Conservation (phyloP, 2,329 filamentous ascomycete species). For the Didymella arachidicola region DNA sequence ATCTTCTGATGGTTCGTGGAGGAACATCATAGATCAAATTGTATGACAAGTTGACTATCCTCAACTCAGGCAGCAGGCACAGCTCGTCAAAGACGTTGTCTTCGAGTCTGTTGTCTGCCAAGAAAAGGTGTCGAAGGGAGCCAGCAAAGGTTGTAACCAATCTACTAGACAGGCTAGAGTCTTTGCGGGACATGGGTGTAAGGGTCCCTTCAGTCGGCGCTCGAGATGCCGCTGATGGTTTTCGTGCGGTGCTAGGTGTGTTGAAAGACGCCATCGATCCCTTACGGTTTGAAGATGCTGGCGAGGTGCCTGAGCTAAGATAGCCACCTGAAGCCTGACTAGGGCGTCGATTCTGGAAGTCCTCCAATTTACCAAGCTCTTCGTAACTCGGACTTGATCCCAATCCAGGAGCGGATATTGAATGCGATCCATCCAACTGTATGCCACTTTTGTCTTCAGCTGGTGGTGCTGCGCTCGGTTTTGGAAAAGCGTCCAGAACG, state of each 20-base stretch:
- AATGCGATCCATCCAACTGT: conserved; percentile 54
- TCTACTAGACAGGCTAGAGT: conserved; percentile 83
- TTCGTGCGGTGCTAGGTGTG: conserved; percentile 61
- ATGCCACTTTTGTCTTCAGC: conserved; percentile 41
- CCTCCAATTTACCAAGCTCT: conserved; percentile 73
- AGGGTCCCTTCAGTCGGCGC: conserved; percentile 65
- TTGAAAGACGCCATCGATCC: conserved; percentile 83
- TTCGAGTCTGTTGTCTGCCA: conserved; percentile 92
- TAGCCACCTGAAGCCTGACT: conserved; percentile 81
- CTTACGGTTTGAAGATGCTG: conserved; percentile 72
- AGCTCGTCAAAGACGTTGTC: conserved; percentile 96
- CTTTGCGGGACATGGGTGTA: conserved; percentile 74
- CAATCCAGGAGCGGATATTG: conserved; percentile 54
- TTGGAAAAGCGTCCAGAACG: conserved; percentile 88
- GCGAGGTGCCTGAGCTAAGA: conserved; percentile 80
- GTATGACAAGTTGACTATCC: conserved; percentile 91
- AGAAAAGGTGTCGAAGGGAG: conserved; percentile 81
- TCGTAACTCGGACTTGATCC: conserved; percentile 74
- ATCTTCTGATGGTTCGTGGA: conserved; percentile 83
- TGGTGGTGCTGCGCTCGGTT: conserved; percentile 76
- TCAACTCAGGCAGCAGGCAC: conserved; percentile 79
- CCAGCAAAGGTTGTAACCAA: conserved; percentile 86
- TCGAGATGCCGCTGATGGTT: conserved; percentile 82
- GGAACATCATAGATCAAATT: conserved; percentile 95
- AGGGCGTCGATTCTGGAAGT: conserved; percentile 72